phyloP scores from a whole-genome alignment of 2,329 filamentous ascomycete species.

The Beauveria rudraprayagi region DNA sequence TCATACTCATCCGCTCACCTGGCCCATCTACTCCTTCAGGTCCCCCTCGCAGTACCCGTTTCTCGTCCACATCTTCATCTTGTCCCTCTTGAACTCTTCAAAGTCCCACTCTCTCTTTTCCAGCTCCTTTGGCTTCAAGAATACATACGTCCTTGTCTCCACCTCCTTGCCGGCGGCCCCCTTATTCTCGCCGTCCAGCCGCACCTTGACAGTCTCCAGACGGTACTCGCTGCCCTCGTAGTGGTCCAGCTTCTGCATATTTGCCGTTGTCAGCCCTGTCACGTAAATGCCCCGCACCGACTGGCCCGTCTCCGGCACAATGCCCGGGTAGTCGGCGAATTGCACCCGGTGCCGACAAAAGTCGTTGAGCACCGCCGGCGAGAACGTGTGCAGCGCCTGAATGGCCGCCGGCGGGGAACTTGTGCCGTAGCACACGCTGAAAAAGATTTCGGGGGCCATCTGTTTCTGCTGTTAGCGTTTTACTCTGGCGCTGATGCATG shows the following conservation, averaged over 20 bases:
- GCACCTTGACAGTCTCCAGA: slow-evolving; percentile 38
- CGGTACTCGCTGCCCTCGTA: slow-evolving; percentile 76
- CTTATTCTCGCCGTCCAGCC: slow-evolving; percentile 37
- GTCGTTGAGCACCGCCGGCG: slow-evolving; percentile 66
- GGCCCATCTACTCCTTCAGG: neutral
- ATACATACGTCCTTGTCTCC: slow-evolving; percentile 53
- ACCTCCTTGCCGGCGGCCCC: slow-evolving; percentile 12
- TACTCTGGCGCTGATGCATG: neutral
- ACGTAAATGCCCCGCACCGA: slow-evolving; percentile 69
- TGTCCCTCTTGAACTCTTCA: slow-evolving; percentile 70
- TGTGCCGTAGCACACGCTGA: slow-evolving; percentile 69
- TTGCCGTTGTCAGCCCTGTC: slow-evolving; percentile 67
- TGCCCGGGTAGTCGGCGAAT: slow-evolving; percentile 71
- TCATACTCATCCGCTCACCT: neutral
- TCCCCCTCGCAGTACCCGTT: slow-evolving; percentile 31
- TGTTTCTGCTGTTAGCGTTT: slow-evolving; percentile 15
- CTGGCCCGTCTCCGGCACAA: slow-evolving; percentile 48
- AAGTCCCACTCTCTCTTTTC: slow-evolving; percentile 83
- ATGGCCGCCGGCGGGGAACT: slow-evolving; percentile 39
- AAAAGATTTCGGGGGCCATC: slow-evolving; percentile 85
- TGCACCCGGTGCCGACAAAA: slow-evolving; percentile 65
- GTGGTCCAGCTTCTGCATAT: slow-evolving; percentile 65
- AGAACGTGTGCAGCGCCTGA: slow-evolving; percentile 51
- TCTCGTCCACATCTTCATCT: slow-evolving; percentile 48
- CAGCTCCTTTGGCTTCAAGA: slow-evolving; percentile 40